Conservation (phyloP, 805 yeast species). For the Candida michaelii region DNA sequence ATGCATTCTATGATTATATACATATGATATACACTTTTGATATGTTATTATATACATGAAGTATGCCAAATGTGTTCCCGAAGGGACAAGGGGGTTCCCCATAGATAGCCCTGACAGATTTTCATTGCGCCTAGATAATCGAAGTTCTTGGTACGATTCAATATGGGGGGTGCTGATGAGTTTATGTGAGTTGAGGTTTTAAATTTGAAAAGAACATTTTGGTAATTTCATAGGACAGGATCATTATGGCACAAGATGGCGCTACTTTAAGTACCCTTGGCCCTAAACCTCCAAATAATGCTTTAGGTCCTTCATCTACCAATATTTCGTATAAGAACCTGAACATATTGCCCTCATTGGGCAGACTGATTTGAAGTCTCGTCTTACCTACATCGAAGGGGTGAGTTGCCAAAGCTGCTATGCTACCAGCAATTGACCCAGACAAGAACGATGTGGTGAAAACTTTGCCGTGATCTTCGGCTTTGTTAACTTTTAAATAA, state of each 20-base stretch:
- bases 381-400: constrained; percentile 99
- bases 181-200: not conserved
- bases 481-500: constrained; percentile 21
- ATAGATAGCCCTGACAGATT: too few relatives aligned
- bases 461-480: constrained; percentile 38
- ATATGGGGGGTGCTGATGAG: too few relatives aligned
- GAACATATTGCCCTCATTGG: constrained; percentile 51
- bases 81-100: too few relatives aligned
- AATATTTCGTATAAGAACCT: constrained; percentile 62
- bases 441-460: constrained; percentile 69
- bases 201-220: constrained; percentile 48
- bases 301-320: constrained; percentile 71
- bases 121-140: too few relatives aligned
- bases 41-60: too few relatives aligned
- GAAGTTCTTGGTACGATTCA: too few relatives aligned
- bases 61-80: too few relatives aligned
- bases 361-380: constrained; percentile 61
- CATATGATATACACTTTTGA: too few relatives aligned
- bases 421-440: constrained; percentile 80
- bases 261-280: constrained; percentile 92
- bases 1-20: too few relatives aligned
- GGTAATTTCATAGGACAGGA: constrained; percentile 88
- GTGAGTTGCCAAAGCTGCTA: constrained; percentile 85
- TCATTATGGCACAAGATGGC: constrained; percentile 98
- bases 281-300: constrained; percentile 81